Conservation (phyloP, 2,329 filamentous ascomycete species). For the Trichothecium roseum region DNA sequence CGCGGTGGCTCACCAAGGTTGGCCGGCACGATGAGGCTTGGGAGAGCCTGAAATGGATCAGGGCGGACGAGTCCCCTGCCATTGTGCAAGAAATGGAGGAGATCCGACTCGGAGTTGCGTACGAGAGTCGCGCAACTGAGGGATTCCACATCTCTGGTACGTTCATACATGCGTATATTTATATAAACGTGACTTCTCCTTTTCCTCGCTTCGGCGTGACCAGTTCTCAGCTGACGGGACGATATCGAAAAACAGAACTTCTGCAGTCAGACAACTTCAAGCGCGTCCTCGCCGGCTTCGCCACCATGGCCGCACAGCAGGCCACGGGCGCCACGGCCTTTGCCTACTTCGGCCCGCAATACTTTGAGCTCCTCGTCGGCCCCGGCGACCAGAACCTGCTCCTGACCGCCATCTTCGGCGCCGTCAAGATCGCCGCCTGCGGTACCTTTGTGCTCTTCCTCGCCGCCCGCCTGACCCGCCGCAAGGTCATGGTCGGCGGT, state of each 20-base stretch:
- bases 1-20: constrained; percentile 37
- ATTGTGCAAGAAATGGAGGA: constrained; percentile 35
- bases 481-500: constrained; percentile 25
- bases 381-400: constrained; percentile 4
- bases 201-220: too few relatives aligned
- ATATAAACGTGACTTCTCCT: too few relatives aligned
- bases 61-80: constrained; percentile 26
- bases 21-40: constrained; percentile 33
- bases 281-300: constrained; percentile 6
- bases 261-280: constrained; percentile 4
- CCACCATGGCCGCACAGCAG: constrained; percentile 6
- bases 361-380: constrained; percentile 7
- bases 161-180: too few relatives aligned
- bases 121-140: constrained; percentile 21
- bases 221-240: too few relatives aligned
- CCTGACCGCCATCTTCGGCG: constrained; percentile 7
- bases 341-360: constrained; percentile 7
- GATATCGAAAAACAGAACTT: too few relatives aligned
- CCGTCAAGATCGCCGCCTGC: constrained; percentile 7
- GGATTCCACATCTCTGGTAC: constrained; percentile 3
- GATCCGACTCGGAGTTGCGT: constrained; percentile 34
- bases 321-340: constrained; percentile 7
- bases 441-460: constrained; percentile 7
- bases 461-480: constrained; percentile 4
- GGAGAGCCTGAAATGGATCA: constrained; percentile 38